These are phyloP conservation scores for Termitomyces heimii DNA, from an alignment of 768 basidiomycete genomes.

Conservation along the genomic window DNA sequence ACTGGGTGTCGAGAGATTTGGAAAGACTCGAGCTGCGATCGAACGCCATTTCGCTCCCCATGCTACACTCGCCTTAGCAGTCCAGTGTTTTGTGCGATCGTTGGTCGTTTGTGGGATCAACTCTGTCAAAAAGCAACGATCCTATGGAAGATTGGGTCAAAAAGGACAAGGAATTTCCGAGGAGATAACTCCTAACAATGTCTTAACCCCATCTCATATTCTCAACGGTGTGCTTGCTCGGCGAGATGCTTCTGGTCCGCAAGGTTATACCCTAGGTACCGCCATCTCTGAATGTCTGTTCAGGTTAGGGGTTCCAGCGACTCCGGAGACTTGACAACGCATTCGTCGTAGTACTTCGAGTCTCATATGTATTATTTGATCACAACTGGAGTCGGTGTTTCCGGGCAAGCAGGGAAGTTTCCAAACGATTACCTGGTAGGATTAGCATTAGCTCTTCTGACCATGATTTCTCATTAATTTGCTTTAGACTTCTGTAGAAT, in stretches of 20 bases:
- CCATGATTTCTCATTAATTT: not conserved
- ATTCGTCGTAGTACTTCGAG: not conserved
- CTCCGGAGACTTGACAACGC: not conserved
- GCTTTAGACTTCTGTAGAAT: not conserved
- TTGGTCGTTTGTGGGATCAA: constrained; percentile 33
- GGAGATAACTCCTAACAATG: constrained; percentile 11
- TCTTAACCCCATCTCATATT: constrained; percentile 40
- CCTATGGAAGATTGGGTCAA: constrained; percentile 12
- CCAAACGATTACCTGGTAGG: not conserved
- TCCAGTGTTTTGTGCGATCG: constrained; percentile 26
- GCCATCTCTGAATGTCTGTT: constrained; percentile 25
- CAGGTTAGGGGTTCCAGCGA: constrained; percentile 19
- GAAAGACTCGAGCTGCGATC: constrained; percentile 20
- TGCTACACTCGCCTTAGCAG: constrained; percentile 31
- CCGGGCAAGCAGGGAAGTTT: constrained; percentile 9
- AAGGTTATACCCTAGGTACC: constrained; percentile 7
- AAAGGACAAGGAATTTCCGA: constrained; percentile 12
- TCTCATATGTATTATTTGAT: not conserved
- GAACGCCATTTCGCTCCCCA: constrained; percentile 31
- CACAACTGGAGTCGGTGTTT: constrained; percentile 2
- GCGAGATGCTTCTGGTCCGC: constrained; percentile 13
- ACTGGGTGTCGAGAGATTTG: constrained; percentile 22
- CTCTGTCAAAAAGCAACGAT: constrained; percentile 25
- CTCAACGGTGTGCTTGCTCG: constrained; percentile 31
- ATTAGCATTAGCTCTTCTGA: not conserved